Base-by-base conservation (phyloP, 805 yeast species). In the Maudiozyma barnettii region DNA sequence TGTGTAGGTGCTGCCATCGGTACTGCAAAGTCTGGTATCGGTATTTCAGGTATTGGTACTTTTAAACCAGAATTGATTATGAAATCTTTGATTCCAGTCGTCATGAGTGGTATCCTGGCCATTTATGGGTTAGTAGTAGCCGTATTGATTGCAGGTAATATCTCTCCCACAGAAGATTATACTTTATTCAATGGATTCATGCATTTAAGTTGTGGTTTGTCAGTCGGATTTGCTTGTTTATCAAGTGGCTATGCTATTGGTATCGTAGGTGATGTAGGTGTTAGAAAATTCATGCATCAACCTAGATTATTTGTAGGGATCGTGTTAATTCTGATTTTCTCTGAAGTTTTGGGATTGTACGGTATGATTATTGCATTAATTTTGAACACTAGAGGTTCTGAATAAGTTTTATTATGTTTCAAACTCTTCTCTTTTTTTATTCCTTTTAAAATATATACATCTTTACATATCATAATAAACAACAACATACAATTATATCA, bases 1-100 rank as follows among this genome's bases (percentile, higher is more conserved):
- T 87, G 96, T 62, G 82, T 91, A n/a, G 99, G 99, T 52, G 98
- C 99, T 4, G 98, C 98, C 51, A 82, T 89, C 56, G 99, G 99
- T 49, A 91, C 98, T 3, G 98, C 98, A 52, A 93, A 93, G 69
- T 85, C 96, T 41, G 99, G 99, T 49, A 82, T 93, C 53, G 99
- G 99, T 76, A 93, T 93, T 59, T 73, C 97, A 30, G 99, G 98
- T 75, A 89, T 93, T 55, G 97, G 98, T 74, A 84, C 96, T 42
- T 93, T 91, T 72, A 85, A 86, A 65, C 99, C 99, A 12, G 99
- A 93, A 61, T 74, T 93, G 60, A 89, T 93, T 60, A 93, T 93
- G 98, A 86, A 84, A 67, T 84, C 93, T 7, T 74, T 93, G 44
- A 90, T 93, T 57, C 99, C 99, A 16, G 99, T 93, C 43, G 96